Conservation (phyloP, 257 asterid genomes). For the Solanum rostratum region DNA sequence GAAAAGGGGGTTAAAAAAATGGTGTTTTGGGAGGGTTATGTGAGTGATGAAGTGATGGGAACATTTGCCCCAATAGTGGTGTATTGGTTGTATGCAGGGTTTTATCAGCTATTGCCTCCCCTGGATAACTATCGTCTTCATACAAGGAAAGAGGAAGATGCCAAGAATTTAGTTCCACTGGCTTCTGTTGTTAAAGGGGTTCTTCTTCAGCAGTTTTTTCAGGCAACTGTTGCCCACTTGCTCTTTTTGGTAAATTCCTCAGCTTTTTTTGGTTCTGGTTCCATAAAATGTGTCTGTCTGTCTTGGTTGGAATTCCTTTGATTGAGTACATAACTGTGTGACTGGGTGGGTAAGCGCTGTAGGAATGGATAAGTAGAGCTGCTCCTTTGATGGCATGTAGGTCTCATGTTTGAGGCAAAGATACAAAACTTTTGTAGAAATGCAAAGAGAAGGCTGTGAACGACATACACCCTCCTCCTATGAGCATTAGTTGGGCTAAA, state of each 20-base stretch:
- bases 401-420: neutral
- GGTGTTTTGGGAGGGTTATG: constrained; percentile 86
- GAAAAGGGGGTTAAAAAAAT: constrained; percentile 5
- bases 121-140: constrained; percentile 71
- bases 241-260: constrained; percentile 59
- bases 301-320: neutral
- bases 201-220: constrained; percentile 64
- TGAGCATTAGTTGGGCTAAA: neutral
- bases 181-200: constrained; percentile 63
- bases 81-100: constrained; percentile 81
- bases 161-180: constrained; percentile 64
- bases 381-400: neutral
- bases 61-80: constrained; percentile 84
- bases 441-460: neutral
- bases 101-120: constrained; percentile 72
- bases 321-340: neutral
- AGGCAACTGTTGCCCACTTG: constrained; percentile 60
- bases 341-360: neutral
- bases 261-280: neutral
- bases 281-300: neutral
- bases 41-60: constrained; percentile 80
- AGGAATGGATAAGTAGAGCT: neutral
- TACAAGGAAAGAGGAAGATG: constrained; percentile 54
- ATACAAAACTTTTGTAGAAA: neutral
- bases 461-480: neutral